These are phyloP conservation scores for Amylostereum areolatum DNA, from an alignment of 1,284 basidiomycete genomes.

Conservation along the genomic window DNA sequence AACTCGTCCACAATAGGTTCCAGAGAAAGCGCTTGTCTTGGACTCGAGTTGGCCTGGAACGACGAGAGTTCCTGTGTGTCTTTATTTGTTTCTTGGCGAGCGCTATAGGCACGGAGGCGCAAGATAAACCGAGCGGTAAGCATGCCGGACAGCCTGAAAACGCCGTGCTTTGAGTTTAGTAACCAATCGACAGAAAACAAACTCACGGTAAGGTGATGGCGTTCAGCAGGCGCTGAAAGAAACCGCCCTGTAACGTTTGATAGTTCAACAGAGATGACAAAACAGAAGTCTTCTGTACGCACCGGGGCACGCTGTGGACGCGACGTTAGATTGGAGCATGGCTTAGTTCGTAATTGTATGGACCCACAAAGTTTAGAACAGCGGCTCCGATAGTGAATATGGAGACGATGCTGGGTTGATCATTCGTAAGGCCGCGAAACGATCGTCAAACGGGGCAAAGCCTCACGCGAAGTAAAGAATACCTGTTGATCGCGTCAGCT, in stretches of 20 bases:
- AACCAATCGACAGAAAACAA: not conserved
- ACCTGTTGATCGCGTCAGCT: constrained; percentile 7
- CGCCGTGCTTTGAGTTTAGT: not conserved
- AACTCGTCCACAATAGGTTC: not conserved
- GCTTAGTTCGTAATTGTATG: not conserved
- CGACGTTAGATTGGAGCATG: not conserved
- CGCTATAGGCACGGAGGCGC: not conserved
- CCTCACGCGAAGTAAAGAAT: constrained; percentile 23
- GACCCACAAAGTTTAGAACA: constrained; percentile 24
- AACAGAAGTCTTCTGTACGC: not conserved
- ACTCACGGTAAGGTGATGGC: constrained; percentile 22
- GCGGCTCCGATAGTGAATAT: constrained; percentile 22
- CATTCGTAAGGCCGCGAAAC: no score
- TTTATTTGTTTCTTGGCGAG: not conserved
- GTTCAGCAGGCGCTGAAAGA: constrained; percentile 24
- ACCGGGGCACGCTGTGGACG: not conserved
- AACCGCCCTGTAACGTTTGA: constrained; percentile 15
- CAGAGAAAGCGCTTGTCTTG: not conserved
- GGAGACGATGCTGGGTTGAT: constrained; percentile 17
- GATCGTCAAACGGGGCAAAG: not conserved
- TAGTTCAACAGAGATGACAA: not conserved
- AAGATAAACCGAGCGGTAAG: not conserved
- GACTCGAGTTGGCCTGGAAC: not conserved
- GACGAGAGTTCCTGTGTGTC: not conserved
- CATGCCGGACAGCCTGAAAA: not conserved